Evolutionary conservation across 768 basidiomycete species (phyloP), one percentile per base, ranked within the genome.

Genomic region (Nidula microcarpa): DNA sequence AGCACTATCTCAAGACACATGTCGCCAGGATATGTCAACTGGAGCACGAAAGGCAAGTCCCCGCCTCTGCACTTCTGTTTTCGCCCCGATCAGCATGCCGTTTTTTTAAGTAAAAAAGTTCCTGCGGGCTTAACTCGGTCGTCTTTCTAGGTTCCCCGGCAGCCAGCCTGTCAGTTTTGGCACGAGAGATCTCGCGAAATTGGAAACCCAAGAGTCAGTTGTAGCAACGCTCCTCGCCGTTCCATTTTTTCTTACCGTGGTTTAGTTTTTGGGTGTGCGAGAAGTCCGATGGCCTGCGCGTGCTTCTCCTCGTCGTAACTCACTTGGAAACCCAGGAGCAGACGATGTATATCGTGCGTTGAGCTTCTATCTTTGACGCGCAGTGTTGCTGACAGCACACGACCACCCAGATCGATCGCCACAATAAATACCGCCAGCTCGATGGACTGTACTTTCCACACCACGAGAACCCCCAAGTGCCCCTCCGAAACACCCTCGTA

Each of bases 211-310:
- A 74, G 93, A 98, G 94, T 95, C 68, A 56, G 82, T 74, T 32
- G 39, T 47, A 11, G n/a, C 14, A 16, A 33, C 45, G 34, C 11
- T 32, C 37, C 43, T 55, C 34, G 55, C 53, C 55, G 51, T 16
- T 46, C 18, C 33, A 5, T 17, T 32, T 23, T 48, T 3, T 30
- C 50, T 9, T 52, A 43, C 43, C 18, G 43, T 6, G 36, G 55
- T 47, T 34, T 65, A 98, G 95, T 65, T 99, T 90, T 69, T 99
- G 96, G 96, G 97, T 99, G 43, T 97, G 94, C 72, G 97, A 99
- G 75, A 98, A 98, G 75, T 96, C 93, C 10, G 97, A 98, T 65
- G 97, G 97, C 10, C 67, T 99, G 49, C 85, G 97, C 35, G 91
- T 98, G 39, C 75, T 99, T 32, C 81, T 98, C 49, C 73, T 96